Evolutionary conservation across 306 rosid genomes (phyloP).

Genomic region (Inga laurina): DNA sequence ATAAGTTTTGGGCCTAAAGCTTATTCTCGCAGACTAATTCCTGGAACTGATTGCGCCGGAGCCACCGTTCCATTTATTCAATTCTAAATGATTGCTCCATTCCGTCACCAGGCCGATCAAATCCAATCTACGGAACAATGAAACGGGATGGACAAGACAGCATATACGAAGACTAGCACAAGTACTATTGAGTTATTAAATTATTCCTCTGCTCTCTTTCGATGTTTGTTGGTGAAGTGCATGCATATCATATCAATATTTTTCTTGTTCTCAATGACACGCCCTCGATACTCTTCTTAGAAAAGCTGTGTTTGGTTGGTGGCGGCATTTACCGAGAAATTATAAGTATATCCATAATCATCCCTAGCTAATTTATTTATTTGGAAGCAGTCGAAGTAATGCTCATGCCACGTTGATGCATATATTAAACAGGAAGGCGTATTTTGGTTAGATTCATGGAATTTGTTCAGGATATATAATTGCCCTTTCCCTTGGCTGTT

Average conservation of each 20-base stretch:
- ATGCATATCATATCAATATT: background rate
- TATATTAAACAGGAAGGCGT: too few relatives aligned
- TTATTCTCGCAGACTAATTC: constrained; percentile 14
- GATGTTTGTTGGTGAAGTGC: background rate
- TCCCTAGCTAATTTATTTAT: background rate
- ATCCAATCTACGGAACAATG: background rate
- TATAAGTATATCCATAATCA: background rate
- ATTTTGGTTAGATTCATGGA: background rate
- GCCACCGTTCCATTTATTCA: constrained; percentile 10
- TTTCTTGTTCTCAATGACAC: background rate
- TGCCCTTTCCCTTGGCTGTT: background rate
- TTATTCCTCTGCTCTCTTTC: background rate
- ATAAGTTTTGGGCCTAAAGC: background rate
- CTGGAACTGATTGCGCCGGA: background rate
- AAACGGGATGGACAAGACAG: background rate
- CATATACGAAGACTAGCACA: background rate
- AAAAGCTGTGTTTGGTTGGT: background rate
- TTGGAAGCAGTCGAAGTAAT: background rate
- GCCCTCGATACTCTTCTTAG: background rate
- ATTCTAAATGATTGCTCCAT: background rate
- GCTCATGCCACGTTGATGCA: background rate
- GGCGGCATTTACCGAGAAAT: background rate
- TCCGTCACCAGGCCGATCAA: background rate
- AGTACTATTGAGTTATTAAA: background rate
- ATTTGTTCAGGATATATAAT: background rate